Evolutionary conservation across 805 yeast genomes (phyloP).

Genomic region (Candida argentea): DNA sequence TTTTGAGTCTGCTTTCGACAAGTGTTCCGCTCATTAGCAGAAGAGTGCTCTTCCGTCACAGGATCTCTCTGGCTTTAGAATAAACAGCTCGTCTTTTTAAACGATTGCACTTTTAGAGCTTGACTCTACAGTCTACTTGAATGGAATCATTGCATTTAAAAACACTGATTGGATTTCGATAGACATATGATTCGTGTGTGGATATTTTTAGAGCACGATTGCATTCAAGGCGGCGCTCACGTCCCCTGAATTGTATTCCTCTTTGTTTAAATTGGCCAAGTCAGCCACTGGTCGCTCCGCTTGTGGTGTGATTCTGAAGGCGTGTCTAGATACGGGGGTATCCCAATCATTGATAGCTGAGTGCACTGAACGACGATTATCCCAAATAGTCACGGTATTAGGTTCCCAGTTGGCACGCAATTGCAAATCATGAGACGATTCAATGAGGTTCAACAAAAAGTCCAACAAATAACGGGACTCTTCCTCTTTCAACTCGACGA

Average conservation of each 20-base stretch:
- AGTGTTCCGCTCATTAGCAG: too few relatives aligned
- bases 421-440: conserved; percentile 24
- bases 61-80: too few relatives aligned
- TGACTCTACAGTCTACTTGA: too few relatives aligned
- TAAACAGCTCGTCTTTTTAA: too few relatives aligned
- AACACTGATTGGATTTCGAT: too few relatives aligned
- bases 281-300: conserved; percentile 30
- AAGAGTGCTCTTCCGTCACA: too few relatives aligned
- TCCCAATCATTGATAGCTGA: conserved; percentile 27
- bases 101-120: too few relatives aligned
- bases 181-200: too few relatives aligned
- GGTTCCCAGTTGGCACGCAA: conserved; percentile 29
- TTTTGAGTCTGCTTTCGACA: too few relatives aligned
- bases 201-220: too few relatives aligned
- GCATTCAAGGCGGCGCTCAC: conserved; percentile 17
- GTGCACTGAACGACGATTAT: conserved; percentile 24
- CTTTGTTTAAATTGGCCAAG: conserved; percentile 27
- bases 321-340: conserved; percentile 25
- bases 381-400: conserved; percentile 27
- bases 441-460: conserved; percentile 23
- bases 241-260: conserved; percentile 24
- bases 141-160: too few relatives aligned
- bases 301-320: conserved; percentile 27
- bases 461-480: conserved; percentile 21
- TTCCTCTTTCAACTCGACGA: conserved; percentile 25